These are phyloP conservation scores for Magnusiomyces paraingens DNA, from an alignment of 1,139 yeast genomes.

Conservation along the genomic window DNA sequence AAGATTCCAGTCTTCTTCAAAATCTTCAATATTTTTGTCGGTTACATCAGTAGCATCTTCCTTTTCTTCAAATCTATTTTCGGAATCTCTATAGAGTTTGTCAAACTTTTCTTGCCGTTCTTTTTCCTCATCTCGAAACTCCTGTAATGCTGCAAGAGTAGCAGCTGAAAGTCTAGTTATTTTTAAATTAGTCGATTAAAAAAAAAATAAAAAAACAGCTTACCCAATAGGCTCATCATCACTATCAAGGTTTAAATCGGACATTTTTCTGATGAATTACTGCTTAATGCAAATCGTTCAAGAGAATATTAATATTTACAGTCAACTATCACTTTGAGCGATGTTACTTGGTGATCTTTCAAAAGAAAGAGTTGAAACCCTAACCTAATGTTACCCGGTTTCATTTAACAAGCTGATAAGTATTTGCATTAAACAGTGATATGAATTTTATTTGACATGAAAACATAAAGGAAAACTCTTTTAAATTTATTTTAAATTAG, in stretches of 20 bases:
- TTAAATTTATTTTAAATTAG: no score
- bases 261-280: not conserved
- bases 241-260: not conserved
- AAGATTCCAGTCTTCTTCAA: slow-evolving; percentile 88
- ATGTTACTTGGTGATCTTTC: no score
- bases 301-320: no score
- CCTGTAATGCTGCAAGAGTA: slow-evolving; percentile 71
- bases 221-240: slow-evolving; percentile 5
- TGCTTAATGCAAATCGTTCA: no score
- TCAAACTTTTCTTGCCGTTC: slow-evolving; percentile 55
- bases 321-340: no score
- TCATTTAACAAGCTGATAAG: no score
- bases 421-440: no score
- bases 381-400: no score
- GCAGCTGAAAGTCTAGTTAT: slow-evolving; percentile 48
- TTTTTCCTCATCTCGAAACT: slow-evolving; percentile 62
- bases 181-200: not conserved
- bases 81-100: slow-evolving; percentile 52
- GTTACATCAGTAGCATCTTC: slow-evolving; percentile 18
- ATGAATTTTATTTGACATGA: no score
- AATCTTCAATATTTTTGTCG: slow-evolving; percentile 46
- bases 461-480: no score
- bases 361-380: no score
- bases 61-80: slow-evolving; percentile 32
- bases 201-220: not conserved